These are phyloP conservation scores for Microdochium bolleyi DNA, from an alignment of 2,329 filamentous ascomycete species.

Conservation along the genomic window DNA sequence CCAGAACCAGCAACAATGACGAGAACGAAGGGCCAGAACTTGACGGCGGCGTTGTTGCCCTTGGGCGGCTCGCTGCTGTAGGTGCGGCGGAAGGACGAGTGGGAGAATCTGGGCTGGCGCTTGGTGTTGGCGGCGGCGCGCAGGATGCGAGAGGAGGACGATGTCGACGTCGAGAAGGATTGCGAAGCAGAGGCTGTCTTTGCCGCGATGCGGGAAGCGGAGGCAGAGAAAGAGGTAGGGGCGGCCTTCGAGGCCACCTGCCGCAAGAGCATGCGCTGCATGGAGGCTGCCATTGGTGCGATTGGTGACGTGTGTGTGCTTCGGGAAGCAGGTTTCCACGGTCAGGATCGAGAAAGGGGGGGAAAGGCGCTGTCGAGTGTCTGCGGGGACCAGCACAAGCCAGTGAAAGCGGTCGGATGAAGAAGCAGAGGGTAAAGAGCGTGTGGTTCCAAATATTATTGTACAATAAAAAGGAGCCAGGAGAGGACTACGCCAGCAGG, in stretches of 20 bases:
- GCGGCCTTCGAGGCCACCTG: constrained; percentile 4
- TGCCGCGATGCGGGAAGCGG: neutral
- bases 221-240: constrained; percentile 5
- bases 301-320: constrained; percentile 4
- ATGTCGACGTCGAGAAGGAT: neutral
- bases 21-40: constrained; percentile 50
- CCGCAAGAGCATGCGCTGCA: constrained; percentile 14
- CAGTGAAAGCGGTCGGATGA: neutral
- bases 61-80: constrained; percentile 35
- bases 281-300: constrained; percentile 11
- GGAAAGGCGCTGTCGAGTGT: neutral
- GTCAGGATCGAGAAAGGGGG: neutral
- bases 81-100: constrained; percentile 4
- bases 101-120: neutral
- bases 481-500: neutral
- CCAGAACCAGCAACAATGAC: constrained; percentile 39
- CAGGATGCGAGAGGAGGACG: neutral
- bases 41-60: constrained; percentile 29
- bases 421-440: neutral
- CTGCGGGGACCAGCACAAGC: neutral
- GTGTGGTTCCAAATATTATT: neutral
- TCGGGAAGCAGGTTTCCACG: neutral
- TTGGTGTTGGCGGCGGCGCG: neutral
- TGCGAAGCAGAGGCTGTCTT: neutral
- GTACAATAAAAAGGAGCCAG: neutral